Percentiles rank a stretch among this genome's conserved stretches.
Conservation (phyloP, 1,284 basidiomycete species). For the Termitomyces sp. region DNA sequence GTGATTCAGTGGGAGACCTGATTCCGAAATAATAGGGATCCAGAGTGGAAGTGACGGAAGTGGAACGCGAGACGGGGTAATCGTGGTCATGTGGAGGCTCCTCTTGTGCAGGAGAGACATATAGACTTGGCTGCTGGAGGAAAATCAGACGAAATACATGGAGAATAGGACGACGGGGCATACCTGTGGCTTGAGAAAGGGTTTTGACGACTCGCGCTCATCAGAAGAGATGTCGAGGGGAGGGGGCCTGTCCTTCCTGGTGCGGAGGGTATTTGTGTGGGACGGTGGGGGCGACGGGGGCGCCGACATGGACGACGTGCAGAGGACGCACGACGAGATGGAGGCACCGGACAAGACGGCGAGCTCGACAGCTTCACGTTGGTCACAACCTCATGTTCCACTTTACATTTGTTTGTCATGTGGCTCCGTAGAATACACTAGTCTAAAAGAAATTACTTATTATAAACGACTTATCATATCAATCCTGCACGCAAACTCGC, state of each 20-base stretch:
- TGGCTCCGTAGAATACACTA: constrained; percentile 13
- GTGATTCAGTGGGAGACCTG: constrained; percentile 60
- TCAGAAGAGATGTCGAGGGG: constrained; percentile 33
- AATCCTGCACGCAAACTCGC: not conserved
- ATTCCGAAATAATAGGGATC: constrained; percentile 80
- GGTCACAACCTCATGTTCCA: constrained; percentile 19
- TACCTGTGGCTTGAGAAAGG: constrained; percentile 22
- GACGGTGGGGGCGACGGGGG: constrained; percentile 28
- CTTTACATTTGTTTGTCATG: constrained; percentile 24
- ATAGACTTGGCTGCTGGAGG: constrained; percentile 31
- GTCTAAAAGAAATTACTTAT: too few species aligned
- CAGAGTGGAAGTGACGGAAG: constrained; percentile 63
- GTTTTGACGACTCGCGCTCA: constrained; percentile 25
- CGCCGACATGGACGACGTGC: constrained; percentile 30
- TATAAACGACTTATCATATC: not conserved
- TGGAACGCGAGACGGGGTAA: constrained; percentile 48
- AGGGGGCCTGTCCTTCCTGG: constrained; percentile 34
- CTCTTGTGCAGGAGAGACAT: constrained; percentile 32
- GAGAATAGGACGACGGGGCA: constrained; percentile 9
- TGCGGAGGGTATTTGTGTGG: constrained; percentile 17
- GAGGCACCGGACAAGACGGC: constrained; percentile 14
- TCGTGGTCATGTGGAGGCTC: constrained; percentile 25
- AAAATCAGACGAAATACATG: not conserved
- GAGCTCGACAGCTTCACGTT: constrained; percentile 8
- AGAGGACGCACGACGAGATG: constrained; percentile 14